phyloP scores from a whole-genome alignment of 495 filamentous ascomycete genomes.

The Rhypophila decipiens region DNA sequence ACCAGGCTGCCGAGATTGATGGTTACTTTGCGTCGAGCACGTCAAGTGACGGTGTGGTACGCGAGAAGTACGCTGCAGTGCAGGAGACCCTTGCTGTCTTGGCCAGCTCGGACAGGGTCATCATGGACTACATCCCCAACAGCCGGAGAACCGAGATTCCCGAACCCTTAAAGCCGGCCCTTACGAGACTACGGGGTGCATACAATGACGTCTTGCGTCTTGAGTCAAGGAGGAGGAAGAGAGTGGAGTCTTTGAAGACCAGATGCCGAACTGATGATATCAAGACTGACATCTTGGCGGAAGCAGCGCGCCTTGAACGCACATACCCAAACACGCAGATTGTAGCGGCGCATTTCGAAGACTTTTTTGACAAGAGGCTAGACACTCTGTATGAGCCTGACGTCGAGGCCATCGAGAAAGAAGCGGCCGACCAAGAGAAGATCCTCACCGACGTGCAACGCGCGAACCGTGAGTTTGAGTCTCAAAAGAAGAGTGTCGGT shows the following conservation, averaged over 20 bases:
- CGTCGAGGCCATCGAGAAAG: conserved; percentile 58
- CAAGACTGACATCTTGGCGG: conserved; percentile 69
- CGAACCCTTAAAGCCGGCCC: conserved; percentile 70
- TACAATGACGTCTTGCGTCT: conserved; percentile 79
- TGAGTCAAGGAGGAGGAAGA: conserved; percentile 68
- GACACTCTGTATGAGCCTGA: conserved; percentile 70
- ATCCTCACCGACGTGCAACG: conserved; percentile 59
- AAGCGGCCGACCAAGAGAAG: conserved; percentile 70
- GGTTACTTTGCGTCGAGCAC: conserved; percentile 83
- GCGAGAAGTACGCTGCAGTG: conserved; percentile 68
- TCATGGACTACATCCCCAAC: conserved; percentile 85
- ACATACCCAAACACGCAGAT: conserved; percentile 78
- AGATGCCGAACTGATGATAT: conserved; percentile 87
- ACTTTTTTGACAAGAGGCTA: conserved; percentile 78
- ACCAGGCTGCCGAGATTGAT: conserved; percentile 68
- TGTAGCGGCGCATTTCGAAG: conserved; percentile 79
- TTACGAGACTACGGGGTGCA: conserved; percentile 62
- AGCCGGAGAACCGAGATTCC: conserved; percentile 72
- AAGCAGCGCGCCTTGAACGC: conserved; percentile 79
- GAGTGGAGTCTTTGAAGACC: conserved; percentile 65
- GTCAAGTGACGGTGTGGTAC: conserved; percentile 74
- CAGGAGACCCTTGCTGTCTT: conserved; percentile 69
- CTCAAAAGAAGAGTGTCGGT: conserved; percentile 56
- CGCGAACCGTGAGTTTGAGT: conserved; percentile 71
- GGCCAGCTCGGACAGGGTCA: conserved; percentile 66